Conservation (phyloP, 257 asterid species). For the Solanum etuberosum region DNA sequence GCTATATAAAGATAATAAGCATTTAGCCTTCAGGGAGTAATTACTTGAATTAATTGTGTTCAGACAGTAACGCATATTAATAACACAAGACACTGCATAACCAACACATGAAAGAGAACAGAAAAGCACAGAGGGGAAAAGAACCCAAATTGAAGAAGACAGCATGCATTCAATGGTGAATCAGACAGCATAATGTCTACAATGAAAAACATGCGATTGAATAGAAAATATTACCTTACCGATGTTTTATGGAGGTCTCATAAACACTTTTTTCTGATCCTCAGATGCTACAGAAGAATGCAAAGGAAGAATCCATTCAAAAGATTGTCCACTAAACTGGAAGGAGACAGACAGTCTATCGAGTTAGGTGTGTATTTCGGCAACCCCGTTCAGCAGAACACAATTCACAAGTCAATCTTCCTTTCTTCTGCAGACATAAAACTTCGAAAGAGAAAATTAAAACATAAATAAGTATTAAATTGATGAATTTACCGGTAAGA, state of each 20-base stretch:
- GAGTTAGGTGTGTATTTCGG: conserved; percentile 62
- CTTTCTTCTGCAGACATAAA: not conserved
- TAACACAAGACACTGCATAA: not conserved
- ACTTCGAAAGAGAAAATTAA: not conserved
- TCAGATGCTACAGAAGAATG: conserved; percentile 88
- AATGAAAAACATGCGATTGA: not conserved
- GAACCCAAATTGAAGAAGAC: not conserved
- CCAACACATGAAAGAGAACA: not conserved
- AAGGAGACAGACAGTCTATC: conserved; percentile 67
- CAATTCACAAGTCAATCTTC: not conserved
- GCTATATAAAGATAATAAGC: not conserved
- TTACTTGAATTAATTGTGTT: not conserved
- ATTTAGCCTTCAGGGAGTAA: not conserved
- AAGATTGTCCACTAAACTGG: conserved; percentile 72
- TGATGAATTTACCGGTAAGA: conserved; percentile 59
- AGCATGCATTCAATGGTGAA: not conserved
- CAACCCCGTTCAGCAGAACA: conserved; percentile 59
- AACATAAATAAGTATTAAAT: not conserved
- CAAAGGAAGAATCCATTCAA: conserved; percentile 91
- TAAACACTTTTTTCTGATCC: conserved; percentile 84
- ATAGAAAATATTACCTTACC: conserved; percentile 52
- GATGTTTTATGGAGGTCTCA: conserved; percentile 67
- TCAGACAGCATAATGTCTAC: not conserved
- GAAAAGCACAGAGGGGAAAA: not conserved
- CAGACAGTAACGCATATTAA: not conserved